Evolutionary conservation across 176 grass and related monocot genomes (phyloP).

Genomic region (barley (Hordeum vulgare)): MorexV3_pseudomolecules_assembly NC_058518.1:506290949-506291448

Average conservation of each 20-base stretch:
- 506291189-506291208: constrained; percentile 11
- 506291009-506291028: background rate
- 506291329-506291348: background rate
- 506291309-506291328: background rate
- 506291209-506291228: too few species aligned
- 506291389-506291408: constrained; percentile 16
- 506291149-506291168: background rate
- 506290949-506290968: constrained; percentile 1
- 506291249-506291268: background rate
- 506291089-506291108: background rate
- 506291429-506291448: background rate
- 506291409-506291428: background rate
- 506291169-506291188: background rate
- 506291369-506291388: background rate
- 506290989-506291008: background rate
- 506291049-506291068: background rate
- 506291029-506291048: background rate
- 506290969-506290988: background rate
- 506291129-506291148: background rate
- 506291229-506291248: too few species aligned
- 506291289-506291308: background rate
- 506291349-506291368: background rate
- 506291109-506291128: background rate
- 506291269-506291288: constrained; percentile 5
- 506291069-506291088: background rate